Evolutionary conservation across 345 rosid genomes (phyloP).

Genomic region (Ceriops decandra): DNA sequence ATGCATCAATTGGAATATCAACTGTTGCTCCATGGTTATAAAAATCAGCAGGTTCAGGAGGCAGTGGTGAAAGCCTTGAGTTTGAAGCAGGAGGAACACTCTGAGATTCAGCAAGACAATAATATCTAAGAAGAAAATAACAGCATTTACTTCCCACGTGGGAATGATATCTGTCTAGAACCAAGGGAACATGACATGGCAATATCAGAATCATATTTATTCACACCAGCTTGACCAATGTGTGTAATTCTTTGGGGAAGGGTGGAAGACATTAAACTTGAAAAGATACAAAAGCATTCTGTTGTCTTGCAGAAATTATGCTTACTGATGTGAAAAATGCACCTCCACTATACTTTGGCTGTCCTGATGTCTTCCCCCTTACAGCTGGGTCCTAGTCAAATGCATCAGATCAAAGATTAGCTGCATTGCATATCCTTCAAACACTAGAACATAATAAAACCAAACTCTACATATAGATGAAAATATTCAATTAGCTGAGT

Average conservation of each 20-base stretch:
- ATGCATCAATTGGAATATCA: conserved; percentile 32
- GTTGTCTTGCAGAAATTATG: conserved; percentile 9
- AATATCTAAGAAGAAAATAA: neutral
- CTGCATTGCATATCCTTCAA: neutral
- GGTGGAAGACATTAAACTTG: neutral
- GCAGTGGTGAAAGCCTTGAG: conserved; percentile 35
- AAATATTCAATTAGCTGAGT: too few relatives aligned
- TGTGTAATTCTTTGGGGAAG: neutral
- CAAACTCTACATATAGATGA: too few relatives aligned
- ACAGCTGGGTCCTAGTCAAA: conserved; percentile 42
- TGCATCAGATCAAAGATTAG: neutral
- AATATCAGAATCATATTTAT: too few relatives aligned
- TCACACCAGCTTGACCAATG: too few relatives aligned
- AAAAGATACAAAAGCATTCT: neutral
- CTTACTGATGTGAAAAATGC: conserved; percentile 47
- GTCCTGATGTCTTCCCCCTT: conserved; percentile 37
- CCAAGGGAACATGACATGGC: neutral
- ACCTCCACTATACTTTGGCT: conserved; percentile 45
- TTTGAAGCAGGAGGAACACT: conserved; percentile 29
- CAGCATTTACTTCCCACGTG: neutral
- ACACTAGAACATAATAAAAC: neutral
- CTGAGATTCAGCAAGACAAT: conserved; percentile 6
- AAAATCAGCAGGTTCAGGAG: conserved; percentile 34
- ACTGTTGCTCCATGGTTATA: conserved; percentile 28
- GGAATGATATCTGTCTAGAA: neutral